Evolutionary conservation across 768 basidiomycete species (phyloP).

Genomic region (Leccinum boreale): DNA sequence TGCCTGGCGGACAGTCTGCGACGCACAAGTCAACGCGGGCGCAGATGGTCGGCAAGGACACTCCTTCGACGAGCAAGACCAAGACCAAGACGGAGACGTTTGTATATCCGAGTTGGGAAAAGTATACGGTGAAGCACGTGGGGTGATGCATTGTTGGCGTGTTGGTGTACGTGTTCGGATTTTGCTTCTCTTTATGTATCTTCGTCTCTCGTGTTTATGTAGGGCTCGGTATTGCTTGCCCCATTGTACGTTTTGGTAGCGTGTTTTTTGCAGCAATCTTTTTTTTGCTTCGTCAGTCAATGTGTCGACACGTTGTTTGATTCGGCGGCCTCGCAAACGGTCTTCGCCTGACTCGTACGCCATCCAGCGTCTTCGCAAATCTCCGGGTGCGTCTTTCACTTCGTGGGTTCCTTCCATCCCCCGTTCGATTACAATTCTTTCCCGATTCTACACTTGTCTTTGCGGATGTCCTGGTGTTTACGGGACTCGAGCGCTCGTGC

Average conservation of each 20-base stretch:
- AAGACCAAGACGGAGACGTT: conserved; percentile 43
- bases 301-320: not conserved
- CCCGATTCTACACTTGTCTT: too few relatives aligned
- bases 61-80: conserved; percentile 22
- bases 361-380: too few relatives aligned
- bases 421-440: too few relatives aligned
- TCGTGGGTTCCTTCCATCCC: too few relatives aligned
- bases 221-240: not conserved
- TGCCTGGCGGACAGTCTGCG: conserved; percentile 18
- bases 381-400: too few relatives aligned
- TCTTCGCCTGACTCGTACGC: too few relatives aligned
- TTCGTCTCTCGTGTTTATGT: not conserved
- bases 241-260: conserved; percentile 1
- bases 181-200: not conserved
- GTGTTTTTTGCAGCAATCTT: not conserved
- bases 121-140: conserved; percentile 49
- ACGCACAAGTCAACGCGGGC: conserved; percentile 29
- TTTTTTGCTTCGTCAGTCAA: not conserved
- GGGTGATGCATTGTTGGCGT: conserved; percentile 3
- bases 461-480: too few relatives aligned
- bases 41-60: conserved; percentile 2
- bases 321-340: not conserved
- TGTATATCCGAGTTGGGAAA: conserved; percentile 62
- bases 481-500: too few relatives aligned
- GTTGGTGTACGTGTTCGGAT: not conserved